These are phyloP conservation scores for Picea sitchensis DNA, from an alignment of 75 land plant species.

Conservation along the genomic window DNA sequence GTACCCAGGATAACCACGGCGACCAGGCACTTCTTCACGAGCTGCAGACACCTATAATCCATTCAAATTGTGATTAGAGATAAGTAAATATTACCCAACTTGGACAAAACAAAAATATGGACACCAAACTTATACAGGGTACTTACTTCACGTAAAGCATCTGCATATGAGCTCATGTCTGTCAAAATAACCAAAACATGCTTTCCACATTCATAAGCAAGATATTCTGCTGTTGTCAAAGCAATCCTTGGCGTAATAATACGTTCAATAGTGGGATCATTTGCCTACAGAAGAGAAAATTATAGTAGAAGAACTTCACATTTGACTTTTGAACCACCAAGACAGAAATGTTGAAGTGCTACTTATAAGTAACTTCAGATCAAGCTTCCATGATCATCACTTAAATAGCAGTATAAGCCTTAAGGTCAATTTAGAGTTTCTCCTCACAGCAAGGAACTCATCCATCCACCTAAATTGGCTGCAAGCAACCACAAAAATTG, in stretches of 20 bases:
- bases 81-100: neutral
- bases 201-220: constrained; percentile 98
- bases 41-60: constrained; percentile 91
- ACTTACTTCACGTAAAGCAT: constrained; percentile 98
- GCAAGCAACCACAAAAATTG: neutral
- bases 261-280: constrained; percentile 98
- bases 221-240: constrained; percentile 97
- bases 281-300: constrained; percentile 57
- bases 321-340: neutral
- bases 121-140: neutral
- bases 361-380: neutral
- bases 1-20: constrained; percentile 99
- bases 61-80: neutral
- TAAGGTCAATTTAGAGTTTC: too few species aligned
- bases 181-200: constrained; percentile 95
- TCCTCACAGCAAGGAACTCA: neutral
- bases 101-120: neutral
- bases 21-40: constrained; percentile 97
- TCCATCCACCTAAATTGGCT: neutral
- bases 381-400: neutral
- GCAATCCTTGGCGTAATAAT: constrained; percentile 99
- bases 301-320: neutral
- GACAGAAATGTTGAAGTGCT: neutral
- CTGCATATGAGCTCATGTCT: constrained; percentile 98
- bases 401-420: neutral